Evolutionary conservation across 805 yeast species (phyloP), one percentile per base, ranked within the genome.

Genomic region (Candida gorgasii): DNA sequence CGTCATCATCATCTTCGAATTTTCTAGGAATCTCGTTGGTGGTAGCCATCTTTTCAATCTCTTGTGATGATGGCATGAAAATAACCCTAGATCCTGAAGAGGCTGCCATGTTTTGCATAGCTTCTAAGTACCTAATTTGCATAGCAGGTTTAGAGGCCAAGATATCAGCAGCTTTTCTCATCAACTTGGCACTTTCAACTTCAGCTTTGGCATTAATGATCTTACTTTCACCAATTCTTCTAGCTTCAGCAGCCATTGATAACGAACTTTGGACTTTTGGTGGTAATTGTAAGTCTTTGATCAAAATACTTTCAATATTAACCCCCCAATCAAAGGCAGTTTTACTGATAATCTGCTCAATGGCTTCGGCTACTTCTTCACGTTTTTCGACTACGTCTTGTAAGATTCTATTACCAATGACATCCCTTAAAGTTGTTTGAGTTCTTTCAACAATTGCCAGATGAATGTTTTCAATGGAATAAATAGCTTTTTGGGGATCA

Each of bases 161-260:
- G 45, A 83, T 81, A 61, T 83, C 88, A 40, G 89, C 87, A 20
- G 89, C 88, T 61, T 81, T 80, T 67, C 89, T 76, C 88, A 83
- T 82, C 50, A 82, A 73, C 60, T 82, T 82, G 40, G 89, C 87
- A 56, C 80, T 69, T 61, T 83, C 89, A 40, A 82, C 88, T 65
- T 83, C 89, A 14, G 88, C 87, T 59, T 75, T 78, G 26, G 88
- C 88, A 47, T 81, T 79, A 56, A 83, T 83, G 56, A 83, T 82
- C 72, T 83, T 83, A 55, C 83, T 76, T 60, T 83, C 89, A 66
- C 89, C 89, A 47, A 82, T 80, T 61, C 89, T 69, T 65, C 79
- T 79, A 31, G 86, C 82, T 67, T 84, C 86, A 13, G 89, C 86
- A 13, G 88, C 89, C 74, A 78, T 80, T 3, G 87, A 79, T 51